Conservation (phyloP, 1,284 basidiomycete species). For the Tilletia walkeri region DNA sequence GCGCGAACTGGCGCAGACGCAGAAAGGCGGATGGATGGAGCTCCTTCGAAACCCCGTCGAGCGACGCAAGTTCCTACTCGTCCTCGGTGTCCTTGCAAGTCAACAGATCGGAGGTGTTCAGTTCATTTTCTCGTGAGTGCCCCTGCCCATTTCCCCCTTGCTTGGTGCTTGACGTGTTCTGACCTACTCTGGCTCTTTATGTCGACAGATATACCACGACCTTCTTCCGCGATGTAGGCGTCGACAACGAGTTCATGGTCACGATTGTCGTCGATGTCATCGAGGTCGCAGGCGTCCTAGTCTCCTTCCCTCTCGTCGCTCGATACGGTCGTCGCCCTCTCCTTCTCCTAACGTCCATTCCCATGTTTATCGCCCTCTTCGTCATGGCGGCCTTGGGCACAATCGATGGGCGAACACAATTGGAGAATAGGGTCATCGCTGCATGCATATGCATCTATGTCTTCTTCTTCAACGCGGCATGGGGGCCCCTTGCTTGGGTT, state of each 20-base stretch:
- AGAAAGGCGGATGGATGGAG: constrained; percentile 57
- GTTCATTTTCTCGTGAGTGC: constrained; percentile 55
- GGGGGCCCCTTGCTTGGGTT: constrained; percentile 59
- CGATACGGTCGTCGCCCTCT: constrained; percentile 59
- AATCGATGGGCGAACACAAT: constrained; percentile 22
- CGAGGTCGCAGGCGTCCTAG: constrained; percentile 58
- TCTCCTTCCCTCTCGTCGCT: constrained; percentile 58
- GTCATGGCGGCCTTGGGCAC: constrained; percentile 17
- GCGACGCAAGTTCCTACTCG: constrained; percentile 56
- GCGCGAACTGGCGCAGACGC: constrained; percentile 43
- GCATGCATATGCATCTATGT: constrained; percentile 60
- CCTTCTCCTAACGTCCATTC: constrained; percentile 57
- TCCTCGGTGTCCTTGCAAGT: constrained; percentile 57
- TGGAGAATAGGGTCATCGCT: constrained; percentile 56
- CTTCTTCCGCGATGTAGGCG: constrained; percentile 55
- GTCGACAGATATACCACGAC: constrained; percentile 28
- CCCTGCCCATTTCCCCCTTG: background rate
- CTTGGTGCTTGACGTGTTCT: too few species aligned
- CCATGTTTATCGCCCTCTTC: constrained; percentile 58
- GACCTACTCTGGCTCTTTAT: too few species aligned
- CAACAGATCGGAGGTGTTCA: constrained; percentile 54
- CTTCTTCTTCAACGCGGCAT: constrained; percentile 59
- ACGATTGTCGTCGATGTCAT: constrained; percentile 55
- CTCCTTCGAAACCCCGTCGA: constrained; percentile 50
- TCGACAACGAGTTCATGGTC: constrained; percentile 57